These are phyloP conservation scores for Cutaneotrichosporon mucoides DNA, from an alignment of 1,284 basidiomycete species.

Conservation along the genomic window DNA sequence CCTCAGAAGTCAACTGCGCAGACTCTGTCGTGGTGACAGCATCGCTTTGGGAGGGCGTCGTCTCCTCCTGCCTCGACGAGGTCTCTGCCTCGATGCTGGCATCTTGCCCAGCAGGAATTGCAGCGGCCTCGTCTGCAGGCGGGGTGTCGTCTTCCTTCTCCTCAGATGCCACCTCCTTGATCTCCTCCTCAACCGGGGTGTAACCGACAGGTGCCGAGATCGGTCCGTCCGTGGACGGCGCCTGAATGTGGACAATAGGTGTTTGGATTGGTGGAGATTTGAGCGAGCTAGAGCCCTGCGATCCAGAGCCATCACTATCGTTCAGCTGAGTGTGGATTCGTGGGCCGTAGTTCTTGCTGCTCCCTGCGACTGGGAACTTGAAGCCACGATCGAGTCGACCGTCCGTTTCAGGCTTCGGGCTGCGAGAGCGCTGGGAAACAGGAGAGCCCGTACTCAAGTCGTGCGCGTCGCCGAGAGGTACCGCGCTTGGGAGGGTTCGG, in stretches of 20 bases:
- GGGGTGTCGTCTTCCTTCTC: background rate
- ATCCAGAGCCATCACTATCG: background rate
- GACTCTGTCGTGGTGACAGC: no score
- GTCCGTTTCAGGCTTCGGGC: conserved; percentile 46
- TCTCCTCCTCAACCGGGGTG: conserved; percentile 7
- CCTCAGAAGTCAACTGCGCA: no score
- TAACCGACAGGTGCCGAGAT: conserved; percentile 17
- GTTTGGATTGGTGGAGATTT: conserved; percentile 8
- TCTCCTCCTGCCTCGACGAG: no score
- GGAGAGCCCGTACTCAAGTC: background rate
- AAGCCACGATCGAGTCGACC: conserved; percentile 47
- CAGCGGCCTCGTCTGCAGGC: no score
- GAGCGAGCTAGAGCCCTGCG: background rate
- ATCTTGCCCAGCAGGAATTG: no score
- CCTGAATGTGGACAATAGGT: conserved; percentile 19
- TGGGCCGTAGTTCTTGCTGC: background rate
- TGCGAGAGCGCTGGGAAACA: conserved; percentile 25
- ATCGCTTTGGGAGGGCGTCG: no score
- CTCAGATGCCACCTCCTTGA: background rate
- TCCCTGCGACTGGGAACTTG: conserved; percentile 39
- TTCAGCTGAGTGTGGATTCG: background rate
- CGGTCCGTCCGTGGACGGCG: conserved; percentile 19
- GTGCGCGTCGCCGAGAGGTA: background rate
- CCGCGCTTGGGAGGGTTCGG: background rate
- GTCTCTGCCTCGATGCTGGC: no score